Conservation (phyloP, 2,329 filamentous ascomycete genomes). For the Colletotrichum sidae region DNA sequence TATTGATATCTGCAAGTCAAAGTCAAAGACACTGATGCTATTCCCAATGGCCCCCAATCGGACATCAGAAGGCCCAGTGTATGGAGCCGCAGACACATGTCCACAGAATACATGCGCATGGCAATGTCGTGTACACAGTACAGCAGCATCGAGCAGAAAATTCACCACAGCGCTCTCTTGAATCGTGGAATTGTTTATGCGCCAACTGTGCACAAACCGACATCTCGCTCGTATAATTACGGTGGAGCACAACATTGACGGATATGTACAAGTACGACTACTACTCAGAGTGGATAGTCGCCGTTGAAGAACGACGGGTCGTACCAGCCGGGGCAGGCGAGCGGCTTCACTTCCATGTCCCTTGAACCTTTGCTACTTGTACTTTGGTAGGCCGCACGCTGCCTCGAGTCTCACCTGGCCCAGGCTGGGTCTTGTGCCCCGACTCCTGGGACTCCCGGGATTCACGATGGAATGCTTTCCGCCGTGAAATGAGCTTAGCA, state of each 20-base stretch:
- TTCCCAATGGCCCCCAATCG: constrained; percentile 13
- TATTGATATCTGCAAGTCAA: background rate
- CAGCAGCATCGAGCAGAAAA: too few relatives aligned
- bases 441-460: too few relatives aligned
- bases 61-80: background rate
- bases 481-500: constrained; percentile 21
- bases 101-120: background rate
- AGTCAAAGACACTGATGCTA: constrained; percentile 12
- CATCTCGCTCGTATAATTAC: constrained; percentile 21
- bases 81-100: constrained; percentile 24
- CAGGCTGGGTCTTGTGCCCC: too few relatives aligned
- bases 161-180: too few relatives aligned
- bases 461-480: background rate
- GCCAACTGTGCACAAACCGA: background rate
- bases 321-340: background rate
- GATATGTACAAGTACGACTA: background rate
- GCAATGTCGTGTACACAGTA: background rate
- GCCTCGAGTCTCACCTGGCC: too few relatives aligned
- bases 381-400: too few relatives aligned
- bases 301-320: constrained; percentile 32
- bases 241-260: constrained; percentile 4
- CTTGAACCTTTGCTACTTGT: too few relatives aligned
- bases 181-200: too few relatives aligned
- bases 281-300: background rate
- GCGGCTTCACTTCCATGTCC: too few relatives aligned